Base-by-base conservation (phyloP, 306 rosid species). In the Purshia tridentata region DNA sequence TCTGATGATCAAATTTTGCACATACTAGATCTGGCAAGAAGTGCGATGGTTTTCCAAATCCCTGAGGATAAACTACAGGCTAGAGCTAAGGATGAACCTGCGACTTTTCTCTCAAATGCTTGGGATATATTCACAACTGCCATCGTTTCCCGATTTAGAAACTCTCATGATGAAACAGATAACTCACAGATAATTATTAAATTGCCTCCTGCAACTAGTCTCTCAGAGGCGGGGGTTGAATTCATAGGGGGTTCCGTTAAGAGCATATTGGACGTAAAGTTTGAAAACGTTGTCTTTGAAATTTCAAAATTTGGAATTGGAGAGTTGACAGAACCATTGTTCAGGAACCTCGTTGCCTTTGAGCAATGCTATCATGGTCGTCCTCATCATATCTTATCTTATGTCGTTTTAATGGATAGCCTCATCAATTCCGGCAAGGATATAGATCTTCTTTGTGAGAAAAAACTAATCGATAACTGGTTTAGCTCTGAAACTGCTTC, bases 301-400 rank as follows among this genome's bases (percentile, higher is more conserved):
- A 59, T 78, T 35, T 75, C 78, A 13, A 23, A 56, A 3, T 15
- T 60, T 2, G 11, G 15, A 10, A 74, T 80, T 6, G 62, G 65
- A 3, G 76, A 74, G 18, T 13, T 40, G 9, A 74, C 68, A 4
- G 67, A 80, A n/a, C 12, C 76, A 0, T 6, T 54, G 15, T 61
- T 80, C 7, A 4, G 54, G 59, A 74, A 63, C 50, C 35, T 63
- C 68, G 42, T 63, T 41, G 68, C 68, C 29, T 63, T 63, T 9
- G 68, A 63, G 71, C 80, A 74, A 65, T 69, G 79, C 18, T 15
- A 65, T 44, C 83, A 52, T 3, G 10, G 55, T 10, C 75, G 39
- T 22, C 47, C 54, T 1, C 18, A 35, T 3, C 59, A 44, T 6
- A n/a, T 79, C 48, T 67, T 78, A 42, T 79, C 78, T 15, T 67